These are phyloP conservation scores for Petrea volubilis DNA, from an alignment of 257 asterid genomes.

Conservation along the genomic window DNA sequence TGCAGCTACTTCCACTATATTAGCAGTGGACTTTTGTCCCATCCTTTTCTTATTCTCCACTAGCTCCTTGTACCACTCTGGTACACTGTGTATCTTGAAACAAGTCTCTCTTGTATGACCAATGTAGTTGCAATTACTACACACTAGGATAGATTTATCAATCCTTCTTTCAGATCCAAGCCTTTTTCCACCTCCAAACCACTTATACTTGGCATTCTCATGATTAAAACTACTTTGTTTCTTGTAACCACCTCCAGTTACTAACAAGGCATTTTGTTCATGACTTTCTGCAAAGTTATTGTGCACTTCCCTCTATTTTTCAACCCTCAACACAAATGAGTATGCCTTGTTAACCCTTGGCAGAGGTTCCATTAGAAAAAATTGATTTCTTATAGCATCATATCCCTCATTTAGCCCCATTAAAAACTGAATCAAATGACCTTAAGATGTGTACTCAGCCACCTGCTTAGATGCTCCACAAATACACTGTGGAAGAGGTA, in stretches of 20 bases:
- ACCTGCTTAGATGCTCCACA: background rate
- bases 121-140: background rate
- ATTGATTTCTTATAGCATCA: background rate
- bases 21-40: background rate
- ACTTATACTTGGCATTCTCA: background rate
- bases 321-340: background rate
- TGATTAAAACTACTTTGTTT: fast-evolving
- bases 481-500: background rate
- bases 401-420: background rate
- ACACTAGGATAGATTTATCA: background rate
- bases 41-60: background rate
- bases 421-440: background rate
- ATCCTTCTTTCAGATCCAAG: too few relatives aligned
- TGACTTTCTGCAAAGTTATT: background rate
- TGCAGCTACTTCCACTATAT: background rate
- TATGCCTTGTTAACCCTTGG: background rate
- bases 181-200: too few relatives aligned
- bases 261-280: background rate
- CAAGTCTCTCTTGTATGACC: background rate
- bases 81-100: background rate
- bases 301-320: background rate
- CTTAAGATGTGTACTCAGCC: background rate
- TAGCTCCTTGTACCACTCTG: background rate
- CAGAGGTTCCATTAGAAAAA: background rate
- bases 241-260: too few relatives aligned